Conservation (phyloP, 2,329 filamentous ascomycete genomes). For the Colletotrichum eremochloae region DNA sequence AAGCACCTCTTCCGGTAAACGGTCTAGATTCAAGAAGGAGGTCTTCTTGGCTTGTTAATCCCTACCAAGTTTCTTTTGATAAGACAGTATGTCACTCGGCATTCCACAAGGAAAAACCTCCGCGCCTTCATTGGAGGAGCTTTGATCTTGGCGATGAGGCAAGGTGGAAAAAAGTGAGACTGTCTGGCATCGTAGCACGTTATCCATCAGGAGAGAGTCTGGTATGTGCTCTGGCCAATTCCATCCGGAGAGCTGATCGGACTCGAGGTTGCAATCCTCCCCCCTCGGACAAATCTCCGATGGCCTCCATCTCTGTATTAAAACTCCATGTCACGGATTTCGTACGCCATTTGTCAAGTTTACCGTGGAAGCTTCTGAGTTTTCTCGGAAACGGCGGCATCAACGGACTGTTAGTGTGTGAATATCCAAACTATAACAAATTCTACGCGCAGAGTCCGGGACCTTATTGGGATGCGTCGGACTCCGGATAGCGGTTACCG, state of each 20-base stretch:
- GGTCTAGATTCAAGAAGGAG: not conserved
- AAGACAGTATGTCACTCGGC: slow-evolving; percentile 8
- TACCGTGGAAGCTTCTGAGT: not conserved
- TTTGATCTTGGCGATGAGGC: slow-evolving; percentile 17
- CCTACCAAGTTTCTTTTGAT: slow-evolving; percentile 1
- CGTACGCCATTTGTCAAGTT: too few species aligned
- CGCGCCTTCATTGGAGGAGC: slow-evolving; percentile 13
- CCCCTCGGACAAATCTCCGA: not conserved
- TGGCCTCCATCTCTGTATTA: not conserved
- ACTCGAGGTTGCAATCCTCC: not conserved
- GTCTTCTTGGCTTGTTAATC: not conserved
- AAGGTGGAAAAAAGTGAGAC: slow-evolving; percentile 6
- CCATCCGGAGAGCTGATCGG: not conserved
- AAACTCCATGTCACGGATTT: not conserved
- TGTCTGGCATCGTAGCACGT: slow-evolving; percentile 17
- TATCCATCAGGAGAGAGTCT: not conserved
- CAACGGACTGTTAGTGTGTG: too few species aligned
- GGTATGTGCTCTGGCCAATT: not conserved
- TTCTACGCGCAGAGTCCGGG: not conserved
- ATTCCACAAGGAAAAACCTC: slow-evolving; percentile 19
- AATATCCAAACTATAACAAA: not conserved
- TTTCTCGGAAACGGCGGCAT: not conserved
- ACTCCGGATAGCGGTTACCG: not conserved
- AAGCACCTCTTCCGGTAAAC: slow-evolving; percentile 13
- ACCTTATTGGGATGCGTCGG: not conserved